A percentile compares a stretch with the other conserved stretches of the same genome.
These are phyloP conservation scores for Termitomyces sp. DNA, from an alignment of 768 basidiomycete genomes.

Conservation along the genomic window DNA sequence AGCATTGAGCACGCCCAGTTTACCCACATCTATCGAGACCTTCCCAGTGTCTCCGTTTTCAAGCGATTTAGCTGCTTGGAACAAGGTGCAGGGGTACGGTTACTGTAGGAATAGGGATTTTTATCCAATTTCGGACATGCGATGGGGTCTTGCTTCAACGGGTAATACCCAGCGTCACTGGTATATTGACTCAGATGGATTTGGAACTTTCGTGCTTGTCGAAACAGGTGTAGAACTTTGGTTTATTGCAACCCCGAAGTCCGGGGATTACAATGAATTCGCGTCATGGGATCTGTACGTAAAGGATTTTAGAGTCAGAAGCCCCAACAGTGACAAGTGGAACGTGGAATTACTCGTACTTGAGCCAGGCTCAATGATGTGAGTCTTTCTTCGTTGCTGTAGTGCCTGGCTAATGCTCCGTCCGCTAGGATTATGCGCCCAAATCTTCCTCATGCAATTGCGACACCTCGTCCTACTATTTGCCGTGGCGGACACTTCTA, in stretches of 20 bases:
- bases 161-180: not conserved
- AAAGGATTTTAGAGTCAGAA: too few relatives aligned
- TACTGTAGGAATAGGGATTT: not conserved
- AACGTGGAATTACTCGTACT: too few relatives aligned
- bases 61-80: not conserved
- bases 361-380: too few relatives aligned
- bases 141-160: conserved; percentile 1
- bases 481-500: not conserved
- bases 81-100: not conserved
- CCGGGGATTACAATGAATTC: too few relatives aligned
- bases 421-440: too few relatives aligned
- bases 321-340: too few relatives aligned
- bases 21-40: not conserved
- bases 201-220: not conserved
- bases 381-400: too few relatives aligned
- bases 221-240: not conserved
- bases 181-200: not conserved
- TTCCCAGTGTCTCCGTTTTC: not conserved
- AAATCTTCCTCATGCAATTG: too few relatives aligned
- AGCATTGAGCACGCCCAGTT: not conserved
- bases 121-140: not conserved
- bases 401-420: too few relatives aligned
- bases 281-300: too few relatives aligned
- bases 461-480: not conserved
- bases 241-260: not conserved